These are phyloP conservation scores for Citrus unshiu DNA, from an alignment of 345 rosid species.

Conservation along the genomic window DNA sequence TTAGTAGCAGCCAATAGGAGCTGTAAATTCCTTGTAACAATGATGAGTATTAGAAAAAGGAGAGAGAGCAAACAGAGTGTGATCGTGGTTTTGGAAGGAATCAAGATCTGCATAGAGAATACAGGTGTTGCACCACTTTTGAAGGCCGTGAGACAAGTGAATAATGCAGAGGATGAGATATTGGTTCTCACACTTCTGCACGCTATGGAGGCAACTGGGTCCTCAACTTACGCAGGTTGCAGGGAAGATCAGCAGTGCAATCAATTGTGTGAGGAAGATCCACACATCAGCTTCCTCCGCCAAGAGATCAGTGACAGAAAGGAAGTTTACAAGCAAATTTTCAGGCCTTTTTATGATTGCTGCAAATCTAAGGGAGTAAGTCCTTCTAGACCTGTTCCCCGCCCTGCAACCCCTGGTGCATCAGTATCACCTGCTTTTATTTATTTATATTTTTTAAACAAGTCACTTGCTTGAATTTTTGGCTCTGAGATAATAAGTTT, in stretches of 20 bases:
- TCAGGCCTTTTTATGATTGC: conserved; percentile 28
- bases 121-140: conserved; percentile 20
- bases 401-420: not conserved
- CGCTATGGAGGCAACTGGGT: not conserved
- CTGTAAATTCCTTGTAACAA: not conserved
- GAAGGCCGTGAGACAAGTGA: conserved; percentile 16
- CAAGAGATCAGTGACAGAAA: conserved; percentile 25
- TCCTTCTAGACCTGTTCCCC: not conserved
- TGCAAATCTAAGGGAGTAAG: conserved; percentile 36
- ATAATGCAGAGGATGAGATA: conserved; percentile 30
- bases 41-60: conserved; percentile 14
- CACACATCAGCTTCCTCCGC: conserved; percentile 15
- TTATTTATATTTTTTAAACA: too few relatives aligned
- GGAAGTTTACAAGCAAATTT: conserved; percentile 18
- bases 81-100: conserved; percentile 34
- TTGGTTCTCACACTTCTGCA: conserved; percentile 31
- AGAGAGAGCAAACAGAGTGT: conserved; percentile 22
- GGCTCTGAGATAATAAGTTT: too few relatives aligned
- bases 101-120: conserved; percentile 12
- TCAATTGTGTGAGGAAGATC: conserved; percentile 9
- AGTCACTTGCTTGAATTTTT: too few relatives aligned
- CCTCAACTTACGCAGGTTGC: not conserved
- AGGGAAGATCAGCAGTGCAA: not conserved
- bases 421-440: not conserved
- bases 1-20: not conserved